Conservation (phyloP, 805 yeast species). For the Metschnikowia lunata region DNA sequence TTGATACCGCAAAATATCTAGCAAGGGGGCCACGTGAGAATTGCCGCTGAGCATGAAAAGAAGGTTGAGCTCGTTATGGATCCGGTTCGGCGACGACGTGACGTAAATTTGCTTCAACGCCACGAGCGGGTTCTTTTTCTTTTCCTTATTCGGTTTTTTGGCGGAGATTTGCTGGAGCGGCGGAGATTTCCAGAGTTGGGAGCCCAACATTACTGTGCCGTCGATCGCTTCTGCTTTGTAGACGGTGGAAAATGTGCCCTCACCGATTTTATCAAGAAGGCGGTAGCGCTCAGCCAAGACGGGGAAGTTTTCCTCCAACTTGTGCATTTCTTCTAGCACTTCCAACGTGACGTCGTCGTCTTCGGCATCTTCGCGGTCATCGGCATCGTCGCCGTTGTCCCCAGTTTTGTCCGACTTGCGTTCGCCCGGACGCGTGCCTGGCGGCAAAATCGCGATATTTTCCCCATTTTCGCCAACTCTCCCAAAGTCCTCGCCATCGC, state of each 20-base stretch:
- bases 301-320: conserved; percentile 51
- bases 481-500: background rate
- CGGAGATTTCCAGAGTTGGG: conserved; percentile 44
- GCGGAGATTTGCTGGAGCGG: conserved; percentile 28
- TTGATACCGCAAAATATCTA: conserved; percentile 80
- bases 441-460: background rate
- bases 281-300: conserved; percentile 46
- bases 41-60: conserved; percentile 66
- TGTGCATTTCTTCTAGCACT: conserved; percentile 54
- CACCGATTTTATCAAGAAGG: conserved; percentile 57
- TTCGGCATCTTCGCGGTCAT: conserved; percentile 8
- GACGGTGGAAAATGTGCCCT: conserved; percentile 62
- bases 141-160: conserved; percentile 17
- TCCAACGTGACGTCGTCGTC: conserved; percentile 50
- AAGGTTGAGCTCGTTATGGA: conserved; percentile 79
- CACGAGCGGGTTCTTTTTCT: conserved; percentile 47
- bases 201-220: conserved; percentile 34
- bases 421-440: background rate
- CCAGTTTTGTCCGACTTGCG: background rate
- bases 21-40: conserved; percentile 76
- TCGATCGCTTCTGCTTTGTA: conserved; percentile 55
- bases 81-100: conserved; percentile 90
- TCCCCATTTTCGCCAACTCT: background rate
- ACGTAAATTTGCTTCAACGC: conserved; percentile 93
- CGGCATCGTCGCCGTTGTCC: background rate